Evolutionary conservation across 495 filamentous ascomycete genomes (phyloP), one percentile per base, ranked within the genome.

Genomic region (Penicillium cosmopolitanum): DNA sequence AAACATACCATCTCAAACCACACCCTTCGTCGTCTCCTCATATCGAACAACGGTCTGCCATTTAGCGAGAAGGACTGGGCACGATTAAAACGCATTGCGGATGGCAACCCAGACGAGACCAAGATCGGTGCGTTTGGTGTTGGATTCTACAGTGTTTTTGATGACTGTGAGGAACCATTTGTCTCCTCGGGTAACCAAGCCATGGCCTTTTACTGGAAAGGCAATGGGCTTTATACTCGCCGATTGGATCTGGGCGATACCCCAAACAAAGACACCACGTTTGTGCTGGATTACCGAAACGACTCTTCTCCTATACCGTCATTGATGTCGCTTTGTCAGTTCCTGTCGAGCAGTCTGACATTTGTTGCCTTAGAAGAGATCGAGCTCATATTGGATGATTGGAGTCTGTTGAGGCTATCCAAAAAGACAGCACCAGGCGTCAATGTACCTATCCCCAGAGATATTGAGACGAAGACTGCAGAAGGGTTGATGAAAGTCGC

Each of bases 121-220:
- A 98, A 99, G 78, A 98, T 99, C 65, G 96, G 96, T 18, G 96
- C 96, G 5, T 99, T 98, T 70, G 96, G 96, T 48, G 96, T 99
- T 38, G 96, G 96, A 3, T 98, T 99, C 73, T 99, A 99, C 79
- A 95, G 91, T 72, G 95, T 98, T 35, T 99, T 99, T 74, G 90
- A 95, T 60, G 95, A 98, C 68, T 97, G 93, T 68, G 96, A 99
- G 69, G 92, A 97, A 65, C 96, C 96, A 5, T 97, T 98, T 70
- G 88, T 98, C 53, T 92, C 89, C 47, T 97, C 94, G 0, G 96
- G 95, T 2, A 84, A 83, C 51, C 85, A 95, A 67, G 93, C 91
- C 21, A 96, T 99, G 90, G 94, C 94, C 11, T 99, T 99, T 71
- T 98, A 97, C 75, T 99, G 96, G 96, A 97, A 96, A 71, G 90